phyloP scores from a whole-genome alignment of 2,329 filamentous ascomycete species.

The Penicillium sclerotiorum region DNA sequence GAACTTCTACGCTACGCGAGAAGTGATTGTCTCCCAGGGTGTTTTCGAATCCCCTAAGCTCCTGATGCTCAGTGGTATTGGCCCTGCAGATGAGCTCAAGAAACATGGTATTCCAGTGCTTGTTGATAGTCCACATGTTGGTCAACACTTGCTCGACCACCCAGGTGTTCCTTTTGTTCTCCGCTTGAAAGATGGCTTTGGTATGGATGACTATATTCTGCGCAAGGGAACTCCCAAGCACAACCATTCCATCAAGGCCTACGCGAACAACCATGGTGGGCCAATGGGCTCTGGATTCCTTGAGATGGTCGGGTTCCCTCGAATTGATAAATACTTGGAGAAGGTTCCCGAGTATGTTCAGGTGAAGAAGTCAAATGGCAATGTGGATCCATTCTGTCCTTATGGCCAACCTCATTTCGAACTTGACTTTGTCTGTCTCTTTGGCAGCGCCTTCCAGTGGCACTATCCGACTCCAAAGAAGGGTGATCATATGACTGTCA shows the following conservation, averaged over 20 bases:
- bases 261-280: conserved; percentile 45
- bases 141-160: conserved; percentile 38
- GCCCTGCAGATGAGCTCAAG: conserved; percentile 35
- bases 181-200: conserved; percentile 45
- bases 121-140: conserved; percentile 28
- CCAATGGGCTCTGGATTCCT: conserved; percentile 47
- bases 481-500: conserved; percentile 60
- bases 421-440: conserved; percentile 64
- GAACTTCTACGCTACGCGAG: conserved; percentile 52
- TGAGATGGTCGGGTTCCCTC: conserved; percentile 60
- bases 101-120: conserved; percentile 33
- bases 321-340: conserved; percentile 58
- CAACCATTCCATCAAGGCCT: conserved; percentile 37
- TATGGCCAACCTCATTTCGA: conserved; percentile 63
- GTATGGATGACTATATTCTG: conserved; percentile 43
- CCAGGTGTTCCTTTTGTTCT: conserved; percentile 45
- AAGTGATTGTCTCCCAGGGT: conserved; percentile 55
- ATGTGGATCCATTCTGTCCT: conserved; percentile 57
- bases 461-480: conserved; percentile 46
- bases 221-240: conserved; percentile 38
- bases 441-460: conserved; percentile 56
- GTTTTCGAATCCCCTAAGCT: conserved; percentile 57
- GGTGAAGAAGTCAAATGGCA: conserved; percentile 44
- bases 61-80: conserved; percentile 53
- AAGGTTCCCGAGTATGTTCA: conserved; percentile 52